Percentiles rank a stretch among this genome's conserved stretches.
These are phyloP conservation scores for Phytophthora pistaciae DNA, from an alignment of 352 stramenopile genomes.

Conservation along the genomic window DNA sequence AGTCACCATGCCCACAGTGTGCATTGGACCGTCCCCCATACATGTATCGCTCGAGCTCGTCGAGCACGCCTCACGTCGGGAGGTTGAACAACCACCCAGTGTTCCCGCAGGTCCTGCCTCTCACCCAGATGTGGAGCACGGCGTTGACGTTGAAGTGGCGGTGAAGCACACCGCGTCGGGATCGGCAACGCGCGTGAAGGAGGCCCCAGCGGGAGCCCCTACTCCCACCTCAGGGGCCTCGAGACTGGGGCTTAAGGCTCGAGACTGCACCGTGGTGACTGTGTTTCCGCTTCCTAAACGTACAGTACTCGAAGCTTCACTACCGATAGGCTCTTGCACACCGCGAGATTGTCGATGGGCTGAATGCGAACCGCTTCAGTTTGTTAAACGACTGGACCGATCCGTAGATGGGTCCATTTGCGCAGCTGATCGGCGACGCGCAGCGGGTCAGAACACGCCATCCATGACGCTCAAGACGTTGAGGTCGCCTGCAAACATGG, in stretches of 20 bases:
- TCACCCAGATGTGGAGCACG: neutral
- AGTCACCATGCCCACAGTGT: no score
- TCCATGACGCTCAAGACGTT: neutral
- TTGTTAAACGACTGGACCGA: neutral
- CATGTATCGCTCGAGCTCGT: neutral
- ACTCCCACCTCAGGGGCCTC: neutral
- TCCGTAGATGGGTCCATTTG: neutral
- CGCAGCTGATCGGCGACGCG: neutral
- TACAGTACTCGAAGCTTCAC: neutral
- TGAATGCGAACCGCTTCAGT: neutral
- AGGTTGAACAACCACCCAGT: neutral
- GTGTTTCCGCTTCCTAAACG: neutral
- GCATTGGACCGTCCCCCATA: no score
- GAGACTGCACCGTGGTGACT: neutral
- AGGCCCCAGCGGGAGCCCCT: neutral
- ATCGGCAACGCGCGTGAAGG: neutral
- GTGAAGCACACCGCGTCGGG: neutral
- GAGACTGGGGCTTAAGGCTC: neutral
- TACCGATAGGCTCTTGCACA: neutral
- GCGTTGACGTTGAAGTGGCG: neutral
- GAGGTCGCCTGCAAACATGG: neutral
- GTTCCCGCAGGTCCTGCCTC: neutral
- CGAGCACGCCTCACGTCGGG: neutral
- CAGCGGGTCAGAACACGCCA: neutral
- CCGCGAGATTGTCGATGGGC: neutral